These are phyloP conservation scores for Aspergillus affinis DNA, from an alignment of 495 filamentous ascomycete species.

Conservation along the genomic window DNA sequence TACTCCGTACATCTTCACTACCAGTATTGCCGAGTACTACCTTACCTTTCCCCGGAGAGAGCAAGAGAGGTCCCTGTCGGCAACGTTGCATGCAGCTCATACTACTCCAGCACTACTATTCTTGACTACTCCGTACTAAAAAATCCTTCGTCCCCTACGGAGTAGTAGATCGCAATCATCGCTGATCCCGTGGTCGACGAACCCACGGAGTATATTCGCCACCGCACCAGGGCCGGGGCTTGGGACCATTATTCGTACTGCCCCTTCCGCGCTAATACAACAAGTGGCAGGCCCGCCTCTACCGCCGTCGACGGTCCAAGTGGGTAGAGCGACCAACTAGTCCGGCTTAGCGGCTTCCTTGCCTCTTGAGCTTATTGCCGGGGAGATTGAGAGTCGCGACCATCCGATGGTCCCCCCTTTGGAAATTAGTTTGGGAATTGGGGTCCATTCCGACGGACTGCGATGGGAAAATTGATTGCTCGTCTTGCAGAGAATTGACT, in stretches of 20 bases:
- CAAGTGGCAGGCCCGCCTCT: neutral
- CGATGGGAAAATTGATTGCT: too few species aligned
- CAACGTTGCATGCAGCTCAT: too few species aligned
- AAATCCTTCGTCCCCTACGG: neutral
- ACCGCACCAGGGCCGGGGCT: neutral
- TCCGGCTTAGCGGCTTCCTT: neutral
- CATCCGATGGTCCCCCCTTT: neutral
- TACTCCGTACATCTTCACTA: too few species aligned
- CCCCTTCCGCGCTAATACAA: neutral
- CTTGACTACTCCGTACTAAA: too few species aligned
- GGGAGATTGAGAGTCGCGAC: neutral
- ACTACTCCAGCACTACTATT: too few species aligned
- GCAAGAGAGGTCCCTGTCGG: too few species aligned
- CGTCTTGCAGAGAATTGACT: too few species aligned
- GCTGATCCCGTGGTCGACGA: neutral
- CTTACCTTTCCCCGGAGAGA: too few species aligned
- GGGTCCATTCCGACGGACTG: conserved; percentile 1
- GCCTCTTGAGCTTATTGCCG: neutral
- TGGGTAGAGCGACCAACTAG: neutral
- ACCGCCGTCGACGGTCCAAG: neutral
- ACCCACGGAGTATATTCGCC: neutral
- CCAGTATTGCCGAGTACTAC: too few species aligned
- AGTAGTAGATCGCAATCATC: neutral
- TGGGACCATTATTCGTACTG: too few species aligned
- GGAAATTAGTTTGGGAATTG: neutral